phyloP scores from a whole-genome alignment of 2,329 filamentous ascomycete genomes.

The Sordariomycetes sp. region DNA sequence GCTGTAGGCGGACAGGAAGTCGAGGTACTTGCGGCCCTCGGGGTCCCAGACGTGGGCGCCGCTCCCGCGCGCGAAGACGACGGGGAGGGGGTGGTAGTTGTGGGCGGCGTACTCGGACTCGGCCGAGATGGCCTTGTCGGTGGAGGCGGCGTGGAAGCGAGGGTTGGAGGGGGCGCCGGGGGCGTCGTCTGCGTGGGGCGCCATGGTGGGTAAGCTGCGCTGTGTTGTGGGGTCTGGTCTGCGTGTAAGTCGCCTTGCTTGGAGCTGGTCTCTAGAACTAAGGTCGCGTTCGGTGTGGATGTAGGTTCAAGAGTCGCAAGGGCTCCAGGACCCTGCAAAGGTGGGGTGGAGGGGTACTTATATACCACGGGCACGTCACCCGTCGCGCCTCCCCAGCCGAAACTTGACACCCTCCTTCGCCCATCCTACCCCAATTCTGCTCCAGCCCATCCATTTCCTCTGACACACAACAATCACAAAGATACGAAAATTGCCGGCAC shows the following conservation, averaged over 20 bases:
- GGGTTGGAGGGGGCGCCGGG: slow-evolving; percentile 18
- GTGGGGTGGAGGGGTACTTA: background rate
- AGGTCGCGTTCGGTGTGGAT: background rate
- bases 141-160: slow-evolving; percentile 63
- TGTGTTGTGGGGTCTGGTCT: background rate
- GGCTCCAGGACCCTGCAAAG: background rate
- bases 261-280: background rate
- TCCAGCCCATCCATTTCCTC: too few relatives aligned
- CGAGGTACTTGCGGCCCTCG: slow-evolving; percentile 87
- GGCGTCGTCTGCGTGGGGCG: slow-evolving; percentile 40
- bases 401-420: too few relatives aligned
- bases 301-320: background rate
- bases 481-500: too few relatives aligned
- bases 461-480: too few relatives aligned
- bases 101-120: slow-evolving; percentile 85
- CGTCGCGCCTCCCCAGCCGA: too few relatives aligned
- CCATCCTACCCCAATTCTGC: too few relatives aligned
- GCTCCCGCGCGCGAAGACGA: slow-evolving; percentile 78
- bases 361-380: background rate
- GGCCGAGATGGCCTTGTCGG: slow-evolving; percentile 61
- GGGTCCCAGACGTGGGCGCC: slow-evolving; percentile 94
- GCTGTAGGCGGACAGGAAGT: slow-evolving; percentile 96
- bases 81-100: slow-evolving; percentile 95
- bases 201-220: slow-evolving; percentile 26
- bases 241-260: background rate